Percentiles rank a stretch among this genome's conserved stretches.
Evolutionary conservation across 106 monocot genomes (phyloP).

Genomic region (Posidonia australis): DNA sequence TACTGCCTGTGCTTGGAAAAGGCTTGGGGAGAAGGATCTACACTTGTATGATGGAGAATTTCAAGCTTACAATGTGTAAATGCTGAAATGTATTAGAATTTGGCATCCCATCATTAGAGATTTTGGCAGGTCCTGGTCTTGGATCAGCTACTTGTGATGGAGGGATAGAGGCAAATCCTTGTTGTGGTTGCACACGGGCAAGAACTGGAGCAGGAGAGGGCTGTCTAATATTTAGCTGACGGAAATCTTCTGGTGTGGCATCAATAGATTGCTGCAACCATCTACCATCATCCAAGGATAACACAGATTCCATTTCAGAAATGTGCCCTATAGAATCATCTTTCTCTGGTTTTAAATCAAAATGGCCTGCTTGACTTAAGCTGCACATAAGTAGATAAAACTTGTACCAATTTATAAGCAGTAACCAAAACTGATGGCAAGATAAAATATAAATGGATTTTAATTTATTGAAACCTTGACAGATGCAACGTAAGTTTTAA

Average conservation of each 20-base stretch:
- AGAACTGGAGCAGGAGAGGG: slow-evolving; percentile 88
- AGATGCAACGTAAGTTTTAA: background rate
- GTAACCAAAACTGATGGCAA: background rate
- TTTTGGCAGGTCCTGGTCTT: slow-evolving; percentile 66
- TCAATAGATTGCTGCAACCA: slow-evolving; percentile 33
- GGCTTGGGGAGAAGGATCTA: background rate
- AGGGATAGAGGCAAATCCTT: slow-evolving; percentile 34
- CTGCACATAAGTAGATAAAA: slow-evolving; percentile 1
- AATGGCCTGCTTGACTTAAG: background rate
- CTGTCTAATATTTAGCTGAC: slow-evolving; percentile 59
- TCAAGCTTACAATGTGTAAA: slow-evolving; percentile 69
- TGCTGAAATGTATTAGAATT: slow-evolving; percentile 55
- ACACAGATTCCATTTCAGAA: slow-evolving; percentile 69
- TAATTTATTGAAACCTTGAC: background rate
- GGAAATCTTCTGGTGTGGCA: slow-evolving; percentile 29
- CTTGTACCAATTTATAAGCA: background rate
- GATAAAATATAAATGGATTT: background rate
- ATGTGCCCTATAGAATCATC: slow-evolving; percentile 15
- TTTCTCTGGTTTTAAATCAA: slow-evolving; percentile 15
- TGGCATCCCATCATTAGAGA: slow-evolving; percentile 16
- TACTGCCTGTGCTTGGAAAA: background rate
- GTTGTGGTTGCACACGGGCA: slow-evolving; percentile 43
- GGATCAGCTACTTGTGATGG: slow-evolving; percentile 96
- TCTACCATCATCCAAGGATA: slow-evolving; percentile 89
- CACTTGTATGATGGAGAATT: background rate